Evolutionary conservation across 2,329 filamentous ascomycete species (phyloP), one percentile per base, ranked within the genome.

Genomic region (Lachnellula occidentalis): DNA sequence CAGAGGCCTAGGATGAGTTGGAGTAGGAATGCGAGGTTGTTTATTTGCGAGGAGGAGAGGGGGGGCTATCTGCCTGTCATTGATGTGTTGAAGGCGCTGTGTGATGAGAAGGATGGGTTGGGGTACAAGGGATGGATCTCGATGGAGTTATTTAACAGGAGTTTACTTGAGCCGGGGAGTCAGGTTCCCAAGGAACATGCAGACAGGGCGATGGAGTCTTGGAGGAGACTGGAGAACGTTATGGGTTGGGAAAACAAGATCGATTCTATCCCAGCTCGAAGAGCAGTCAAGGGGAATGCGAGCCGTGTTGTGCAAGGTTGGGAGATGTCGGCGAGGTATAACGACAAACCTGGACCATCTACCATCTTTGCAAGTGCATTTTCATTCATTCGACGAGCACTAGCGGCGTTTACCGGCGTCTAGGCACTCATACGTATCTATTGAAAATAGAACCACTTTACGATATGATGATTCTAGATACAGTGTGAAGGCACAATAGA

Each of bases 1-100:
- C 85, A 87, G 68, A 78, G 78, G 15, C 66, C 79, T 2, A 73
- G 85, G 3, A 92, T 92, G 88, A 88, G 79, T 64, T 92, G 88
- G 88, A 88, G 81, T 37, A 73, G 88, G 17, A 91, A 91, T 66
- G 88, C 85, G 58, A 75, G 88, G 17, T 82, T 86, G 58, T 83
- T 87, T 61, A 31, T 64, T 39, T 65, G 60, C 42, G 66, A 67
- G 42, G 57, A 64, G 43, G 73, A 86, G 66, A 70, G 78, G 66
- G 81, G 80, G 1, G 83, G 76, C 0, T 86, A 85, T 66, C 64
- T 87, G 19, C 83, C 84, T 0, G 74, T 82, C 1, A 64, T 74
- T 50, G 72, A 77, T 22, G 74, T 86, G 2, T 68, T 78, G 6
- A 69, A 73, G 51, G 75, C 78, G 0, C 75, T 86, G 50, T 68